A percentile compares a stretch with the other conserved stretches of the same genome.
Evolutionary conservation across 2,329 filamentous ascomycete genomes (phyloP).

Genomic region (Zalaria obscura): DNA sequence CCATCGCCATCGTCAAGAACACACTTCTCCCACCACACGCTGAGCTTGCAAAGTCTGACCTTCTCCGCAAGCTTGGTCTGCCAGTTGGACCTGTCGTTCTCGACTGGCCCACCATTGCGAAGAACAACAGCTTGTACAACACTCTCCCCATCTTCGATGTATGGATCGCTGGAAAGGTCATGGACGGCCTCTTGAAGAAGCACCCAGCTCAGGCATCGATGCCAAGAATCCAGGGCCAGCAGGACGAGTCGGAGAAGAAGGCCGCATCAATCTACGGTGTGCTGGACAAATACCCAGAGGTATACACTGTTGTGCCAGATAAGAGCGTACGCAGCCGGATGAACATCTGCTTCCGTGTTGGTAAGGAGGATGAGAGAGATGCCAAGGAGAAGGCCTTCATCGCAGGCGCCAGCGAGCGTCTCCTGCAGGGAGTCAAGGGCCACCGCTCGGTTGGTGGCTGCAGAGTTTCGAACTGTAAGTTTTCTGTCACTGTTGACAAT

Average conservation of each 20-base stretch:
- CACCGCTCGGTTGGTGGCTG: constrained; percentile 81
- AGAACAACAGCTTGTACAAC: constrained; percentile 94
- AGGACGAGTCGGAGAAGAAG: constrained; percentile 61
- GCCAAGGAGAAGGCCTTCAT: constrained; percentile 71
- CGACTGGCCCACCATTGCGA: constrained; percentile 70
- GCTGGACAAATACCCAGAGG: constrained; percentile 56
- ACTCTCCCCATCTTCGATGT: constrained; percentile 91
- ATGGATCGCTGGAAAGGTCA: constrained; percentile 78
- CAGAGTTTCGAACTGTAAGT: constrained; percentile 60
- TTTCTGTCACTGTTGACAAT: neutral
- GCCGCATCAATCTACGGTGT: constrained; percentile 61
- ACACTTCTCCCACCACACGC: constrained; percentile 55
- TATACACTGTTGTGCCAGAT: constrained; percentile 69
- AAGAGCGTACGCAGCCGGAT: constrained; percentile 68
- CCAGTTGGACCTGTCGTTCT: constrained; percentile 67
- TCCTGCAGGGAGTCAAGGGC: constrained; percentile 72
- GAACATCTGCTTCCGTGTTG: constrained; percentile 87
- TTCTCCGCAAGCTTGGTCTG: constrained; percentile 63
- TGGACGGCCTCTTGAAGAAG: constrained; percentile 55
- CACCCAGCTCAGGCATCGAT: constrained; percentile 34
- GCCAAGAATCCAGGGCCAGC: constrained; percentile 60
- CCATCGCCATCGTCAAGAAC: constrained; percentile 75
- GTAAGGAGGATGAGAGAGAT: constrained; percentile 40
- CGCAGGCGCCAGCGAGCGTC: constrained; percentile 50
- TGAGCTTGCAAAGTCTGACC: constrained; percentile 49